phyloP scores from a whole-genome alignment of 2,329 filamentous ascomycete species.

The Colletotrichum agaves region DNA sequence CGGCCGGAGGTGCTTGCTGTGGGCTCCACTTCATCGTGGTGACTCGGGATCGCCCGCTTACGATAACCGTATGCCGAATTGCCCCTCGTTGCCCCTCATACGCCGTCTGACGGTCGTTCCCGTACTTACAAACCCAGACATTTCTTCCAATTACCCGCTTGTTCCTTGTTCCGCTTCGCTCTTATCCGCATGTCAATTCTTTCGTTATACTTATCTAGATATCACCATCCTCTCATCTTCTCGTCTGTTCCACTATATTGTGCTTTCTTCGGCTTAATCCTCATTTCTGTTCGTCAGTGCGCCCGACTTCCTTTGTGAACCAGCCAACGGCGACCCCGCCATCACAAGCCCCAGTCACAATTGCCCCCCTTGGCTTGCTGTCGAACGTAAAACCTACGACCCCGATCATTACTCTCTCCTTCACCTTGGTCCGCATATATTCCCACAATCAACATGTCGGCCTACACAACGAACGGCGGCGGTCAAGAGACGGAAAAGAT shows the following conservation, averaged over 20 bases:
- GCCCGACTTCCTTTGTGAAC: slow-evolving; percentile 15
- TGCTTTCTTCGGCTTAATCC: slow-evolving; percentile 1
- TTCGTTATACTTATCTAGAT: slow-evolving; percentile 23
- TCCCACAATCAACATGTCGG: slow-evolving; percentile 31
- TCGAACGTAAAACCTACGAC: neutral
- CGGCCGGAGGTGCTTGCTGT: slow-evolving; percentile 41
- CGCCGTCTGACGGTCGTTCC: slow-evolving; percentile 28
- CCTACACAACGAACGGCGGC: slow-evolving; percentile 49
- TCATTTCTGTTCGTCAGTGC: slow-evolving; percentile 6
- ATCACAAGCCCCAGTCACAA: slow-evolving; percentile 21
- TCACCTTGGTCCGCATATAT: neutral
- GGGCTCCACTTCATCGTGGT: slow-evolving; percentile 26
- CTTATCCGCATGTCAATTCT: neutral
- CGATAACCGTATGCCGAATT: slow-evolving; percentile 38
- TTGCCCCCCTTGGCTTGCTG: neutral
- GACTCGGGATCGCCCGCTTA: slow-evolving; percentile 33
- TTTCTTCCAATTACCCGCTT: slow-evolving; percentile 32
- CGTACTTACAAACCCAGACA: slow-evolving; percentile 25
- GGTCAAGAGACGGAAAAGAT: slow-evolving; percentile 77
- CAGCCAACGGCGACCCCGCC: slow-evolving; percentile 21
- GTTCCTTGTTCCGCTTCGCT: slow-evolving; percentile 6
- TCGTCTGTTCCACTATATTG: slow-evolving; percentile 20
- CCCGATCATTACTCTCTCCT: neutral
- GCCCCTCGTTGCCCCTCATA: slow-evolving; percentile 17
- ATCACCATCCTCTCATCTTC: neutral